These are phyloP conservation scores for Boletus fagicola DNA, from an alignment of 768 basidiomycete genomes.

Conservation along the genomic window DNA sequence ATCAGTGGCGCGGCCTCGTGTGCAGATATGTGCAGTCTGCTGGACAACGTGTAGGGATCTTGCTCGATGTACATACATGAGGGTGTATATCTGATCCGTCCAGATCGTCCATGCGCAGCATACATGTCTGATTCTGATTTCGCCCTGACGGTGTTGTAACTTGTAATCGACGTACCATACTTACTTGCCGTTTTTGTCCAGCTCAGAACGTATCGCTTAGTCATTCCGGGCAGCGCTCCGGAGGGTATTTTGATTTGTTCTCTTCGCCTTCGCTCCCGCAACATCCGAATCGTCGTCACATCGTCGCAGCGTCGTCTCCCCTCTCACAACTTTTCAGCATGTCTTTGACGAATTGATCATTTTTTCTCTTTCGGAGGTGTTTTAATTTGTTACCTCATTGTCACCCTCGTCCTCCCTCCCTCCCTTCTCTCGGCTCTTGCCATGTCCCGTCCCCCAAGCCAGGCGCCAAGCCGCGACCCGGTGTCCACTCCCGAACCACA, in stretches of 20 bases:
- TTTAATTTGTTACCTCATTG: neutral
- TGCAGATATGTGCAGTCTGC: neutral
- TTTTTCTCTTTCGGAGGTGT: neutral
- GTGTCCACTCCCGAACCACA: slow-evolving; percentile 31
- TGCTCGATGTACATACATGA: neutral
- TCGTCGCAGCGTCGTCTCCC: neutral
- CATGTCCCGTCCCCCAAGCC: slow-evolving; percentile 55
- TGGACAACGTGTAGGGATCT: neutral
- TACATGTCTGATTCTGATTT: neutral
- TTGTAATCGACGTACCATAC: neutral
- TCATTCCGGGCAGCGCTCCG: slow-evolving; percentile 19
- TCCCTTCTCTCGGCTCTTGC: slow-evolving; percentile 21
- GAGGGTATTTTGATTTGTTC: slow-evolving; percentile 2
- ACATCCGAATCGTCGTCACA: slow-evolving; percentile 15
- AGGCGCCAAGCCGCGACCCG: slow-evolving; percentile 46
- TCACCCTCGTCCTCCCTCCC: neutral
- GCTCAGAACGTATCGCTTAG: slow-evolving; percentile 18
- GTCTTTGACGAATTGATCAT: slow-evolving; percentile 11
- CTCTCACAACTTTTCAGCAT: slow-evolving; percentile 3
- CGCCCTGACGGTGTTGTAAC: neutral
- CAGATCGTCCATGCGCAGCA: neutral
- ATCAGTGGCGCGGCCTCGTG: slow-evolving; percentile 4
- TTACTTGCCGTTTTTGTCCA: neutral
- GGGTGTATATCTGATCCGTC: neutral
- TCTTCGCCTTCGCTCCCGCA: slow-evolving; percentile 12